Conservation (phyloP, 2,329 filamentous ascomycete genomes). For the Pseudogymnoascus sp. region DNA sequence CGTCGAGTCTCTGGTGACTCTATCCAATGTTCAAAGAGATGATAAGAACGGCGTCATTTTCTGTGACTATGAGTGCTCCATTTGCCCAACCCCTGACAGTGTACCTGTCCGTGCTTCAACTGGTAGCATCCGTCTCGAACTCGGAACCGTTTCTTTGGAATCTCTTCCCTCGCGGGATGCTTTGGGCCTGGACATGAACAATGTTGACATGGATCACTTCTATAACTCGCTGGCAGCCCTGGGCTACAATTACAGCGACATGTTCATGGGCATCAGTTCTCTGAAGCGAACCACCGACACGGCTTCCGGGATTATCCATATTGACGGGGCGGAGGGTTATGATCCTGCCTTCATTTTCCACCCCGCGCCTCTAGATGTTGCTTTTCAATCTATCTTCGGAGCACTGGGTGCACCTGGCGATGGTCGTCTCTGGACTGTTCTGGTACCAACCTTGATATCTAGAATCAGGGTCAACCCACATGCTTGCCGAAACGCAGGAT, state of each 20-base stretch:
- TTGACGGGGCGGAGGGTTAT: not conserved
- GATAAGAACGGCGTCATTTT: not conserved
- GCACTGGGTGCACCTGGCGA: conserved; percentile 20
- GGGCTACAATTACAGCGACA: not conserved
- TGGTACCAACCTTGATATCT: conserved; percentile 20
- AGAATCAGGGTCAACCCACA: conserved; percentile 20
- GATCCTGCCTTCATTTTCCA: not conserved
- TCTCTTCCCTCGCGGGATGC: not conserved
- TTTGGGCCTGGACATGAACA: not conserved
- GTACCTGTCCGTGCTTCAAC: not conserved
- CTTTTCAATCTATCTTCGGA: conserved; percentile 31
- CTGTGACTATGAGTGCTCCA: not conserved
- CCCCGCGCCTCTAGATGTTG: conserved; percentile 10
- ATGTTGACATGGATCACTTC: not conserved
- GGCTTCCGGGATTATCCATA: conserved; percentile 10
- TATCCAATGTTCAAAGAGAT: not conserved
- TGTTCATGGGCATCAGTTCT: conserved; percentile 3
- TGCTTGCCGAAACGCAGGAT: not conserved
- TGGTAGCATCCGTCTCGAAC: not conserved
- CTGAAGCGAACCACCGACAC: conserved; percentile 12
- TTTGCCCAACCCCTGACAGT: not conserved
- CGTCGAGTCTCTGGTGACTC: conserved; percentile 3
- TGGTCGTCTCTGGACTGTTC: conserved; percentile 17
- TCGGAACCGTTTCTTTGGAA: not conserved
- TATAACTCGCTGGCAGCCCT: not conserved